These are phyloP conservation scores for Mycena venus DNA, from an alignment of 768 basidiomycete genomes.

Conservation along the genomic window DNA sequence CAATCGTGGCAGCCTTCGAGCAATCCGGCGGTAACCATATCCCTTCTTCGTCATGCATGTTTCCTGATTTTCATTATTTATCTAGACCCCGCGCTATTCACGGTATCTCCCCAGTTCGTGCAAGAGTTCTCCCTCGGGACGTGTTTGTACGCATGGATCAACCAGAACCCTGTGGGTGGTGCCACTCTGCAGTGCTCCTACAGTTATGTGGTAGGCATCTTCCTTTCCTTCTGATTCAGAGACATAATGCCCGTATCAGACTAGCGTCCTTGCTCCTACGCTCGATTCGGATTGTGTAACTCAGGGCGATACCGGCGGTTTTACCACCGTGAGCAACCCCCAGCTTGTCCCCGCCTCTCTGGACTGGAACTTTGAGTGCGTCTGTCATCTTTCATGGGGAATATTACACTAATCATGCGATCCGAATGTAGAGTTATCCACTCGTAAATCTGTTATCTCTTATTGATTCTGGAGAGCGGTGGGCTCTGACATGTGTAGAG, in stretches of 20 bases:
- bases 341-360: not conserved
- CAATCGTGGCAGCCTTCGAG: not conserved
- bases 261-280: not conserved
- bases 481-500: too few relatives aligned
- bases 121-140: constrained; percentile 25
- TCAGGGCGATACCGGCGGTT: not conserved
- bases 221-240: not conserved
- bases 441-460: not conserved
- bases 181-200: constrained; percentile 11
- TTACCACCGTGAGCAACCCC: not conserved
- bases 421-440: constrained; percentile 1
- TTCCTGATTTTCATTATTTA: not conserved
- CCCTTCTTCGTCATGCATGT: not conserved
- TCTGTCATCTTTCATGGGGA: not conserved
- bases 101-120: constrained; percentile 10
- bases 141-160: constrained; percentile 25
- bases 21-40: not conserved
- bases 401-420: not conserved
- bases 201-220: not conserved
- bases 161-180: constrained; percentile 15
- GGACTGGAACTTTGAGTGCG: constrained; percentile 17
- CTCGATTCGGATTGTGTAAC: not conserved
- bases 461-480: too few relatives aligned
- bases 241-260: not conserved
- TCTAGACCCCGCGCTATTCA: not conserved